These are phyloP conservation scores for Phytophthora sp. DNA, from an alignment of 352 stramenopile species.

Conservation along the genomic window DNA sequence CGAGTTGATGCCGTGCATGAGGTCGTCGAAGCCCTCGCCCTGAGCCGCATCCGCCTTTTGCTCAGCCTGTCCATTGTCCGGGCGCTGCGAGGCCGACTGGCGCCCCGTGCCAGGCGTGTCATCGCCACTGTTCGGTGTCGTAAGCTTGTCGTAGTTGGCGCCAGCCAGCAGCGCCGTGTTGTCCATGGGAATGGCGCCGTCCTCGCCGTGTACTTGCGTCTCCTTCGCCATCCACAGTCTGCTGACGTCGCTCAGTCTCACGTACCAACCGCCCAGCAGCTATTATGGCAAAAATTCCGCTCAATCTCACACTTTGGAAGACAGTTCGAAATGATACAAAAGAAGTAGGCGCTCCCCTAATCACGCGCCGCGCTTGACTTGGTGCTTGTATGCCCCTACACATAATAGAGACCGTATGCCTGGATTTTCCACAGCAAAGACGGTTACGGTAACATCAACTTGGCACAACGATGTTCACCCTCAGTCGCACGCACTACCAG, in stretches of 20 bases:
- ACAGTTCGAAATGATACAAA: conserved; percentile 27
- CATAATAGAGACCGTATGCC: conserved; percentile 3
- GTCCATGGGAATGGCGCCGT: conserved; percentile 44
- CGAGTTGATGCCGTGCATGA: conserved; percentile 90
- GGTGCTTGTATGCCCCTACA: neutral
- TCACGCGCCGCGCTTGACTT: conserved; percentile 1
- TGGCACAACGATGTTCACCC: neutral
- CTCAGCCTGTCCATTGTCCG: conserved; percentile 2
- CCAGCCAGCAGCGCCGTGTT: conserved; percentile 40
- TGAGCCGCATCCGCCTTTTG: conserved; percentile 13
- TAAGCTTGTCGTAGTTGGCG: conserved; percentile 67
- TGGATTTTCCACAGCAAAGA: conserved; percentile 20
- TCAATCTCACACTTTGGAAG: conserved; percentile 25
- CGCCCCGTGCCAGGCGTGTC: conserved; percentile 25
- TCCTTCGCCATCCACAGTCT: conserved; percentile 38
- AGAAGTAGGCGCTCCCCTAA: conserved; percentile 11
- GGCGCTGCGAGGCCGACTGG: conserved; percentile 14
- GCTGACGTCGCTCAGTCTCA: conserved; percentile 18
- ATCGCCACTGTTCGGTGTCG: conserved; percentile 52
- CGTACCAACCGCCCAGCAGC: conserved; percentile 5
- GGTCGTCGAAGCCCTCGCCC: conserved; percentile 57
- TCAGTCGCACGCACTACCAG: neutral
- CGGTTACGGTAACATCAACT: conserved; percentile 1
- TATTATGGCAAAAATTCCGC: conserved; percentile 5
- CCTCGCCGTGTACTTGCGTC: conserved; percentile 22